Conservation (phyloP, 2,329 filamentous ascomycete species). For the Dryadomyces quercivorus region DNA sequence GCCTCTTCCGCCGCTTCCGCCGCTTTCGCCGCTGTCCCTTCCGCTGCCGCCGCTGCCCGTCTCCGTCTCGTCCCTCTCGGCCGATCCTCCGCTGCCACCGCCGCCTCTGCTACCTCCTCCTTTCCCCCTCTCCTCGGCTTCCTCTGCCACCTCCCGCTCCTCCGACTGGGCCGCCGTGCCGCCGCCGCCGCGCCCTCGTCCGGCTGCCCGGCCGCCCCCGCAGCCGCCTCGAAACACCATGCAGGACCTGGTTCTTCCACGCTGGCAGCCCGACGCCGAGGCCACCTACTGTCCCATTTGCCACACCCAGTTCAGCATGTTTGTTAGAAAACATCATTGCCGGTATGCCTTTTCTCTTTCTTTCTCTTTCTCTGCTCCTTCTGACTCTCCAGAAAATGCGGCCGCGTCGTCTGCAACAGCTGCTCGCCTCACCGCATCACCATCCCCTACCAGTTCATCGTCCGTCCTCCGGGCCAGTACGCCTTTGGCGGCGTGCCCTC, state of each 20-base stretch:
- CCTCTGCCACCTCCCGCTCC: neutral
- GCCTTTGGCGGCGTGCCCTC: slow-evolving; percentile 6
- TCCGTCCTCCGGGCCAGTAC: slow-evolving; percentile 52
- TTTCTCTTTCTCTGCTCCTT: neutral
- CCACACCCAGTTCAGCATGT: slow-evolving; percentile 64
- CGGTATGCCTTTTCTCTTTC: slow-evolving; percentile 32
- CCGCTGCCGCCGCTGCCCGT: neutral
- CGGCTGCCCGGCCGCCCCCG: neutral
- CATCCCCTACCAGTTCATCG: slow-evolving; percentile 87
- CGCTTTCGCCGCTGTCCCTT: too few relatives aligned
- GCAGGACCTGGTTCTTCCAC: slow-evolving; percentile 47
- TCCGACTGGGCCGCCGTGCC: neutral
- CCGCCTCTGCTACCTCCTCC: neutral
- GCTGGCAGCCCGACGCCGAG: slow-evolving; percentile 82
- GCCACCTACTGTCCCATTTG: slow-evolving; percentile 81
- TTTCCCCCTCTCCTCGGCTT: neutral
- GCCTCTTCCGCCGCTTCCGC: neutral
- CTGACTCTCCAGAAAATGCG: slow-evolving; percentile 57
- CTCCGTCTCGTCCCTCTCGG: too few relatives aligned
- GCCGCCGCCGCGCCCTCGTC: too few relatives aligned
- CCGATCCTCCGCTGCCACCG: neutral
- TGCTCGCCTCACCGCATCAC: slow-evolving; percentile 94
- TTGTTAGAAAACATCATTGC: slow-evolving; percentile 87
- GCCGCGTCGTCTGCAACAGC: slow-evolving; percentile 75
- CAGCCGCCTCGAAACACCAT: slow-evolving; percentile 8